These are phyloP conservation scores for Neofusicoccum kwambonambiense DNA, from an alignment of 2,329 filamentous ascomycete species.

Conservation along the genomic window DNA sequence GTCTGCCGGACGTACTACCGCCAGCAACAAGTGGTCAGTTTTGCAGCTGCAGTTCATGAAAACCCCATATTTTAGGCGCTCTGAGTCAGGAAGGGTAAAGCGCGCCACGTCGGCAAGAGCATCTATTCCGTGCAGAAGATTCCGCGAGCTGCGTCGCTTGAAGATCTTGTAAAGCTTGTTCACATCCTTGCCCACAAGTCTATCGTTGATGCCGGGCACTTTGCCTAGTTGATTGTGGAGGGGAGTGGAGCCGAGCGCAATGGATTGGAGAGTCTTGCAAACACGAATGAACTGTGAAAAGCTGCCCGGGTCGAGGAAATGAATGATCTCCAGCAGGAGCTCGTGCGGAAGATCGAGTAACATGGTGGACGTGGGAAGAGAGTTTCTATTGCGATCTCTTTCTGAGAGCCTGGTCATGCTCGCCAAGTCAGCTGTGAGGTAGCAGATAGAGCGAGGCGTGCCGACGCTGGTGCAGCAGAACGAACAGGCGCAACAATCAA, in stretches of 20 bases:
- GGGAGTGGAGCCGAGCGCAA: slow-evolving; percentile 22
- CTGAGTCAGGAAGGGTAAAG: neutral
- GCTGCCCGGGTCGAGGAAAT: slow-evolving; percentile 24
- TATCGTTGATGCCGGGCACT: slow-evolving; percentile 18
- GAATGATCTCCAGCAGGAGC: slow-evolving; percentile 23
- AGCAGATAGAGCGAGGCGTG: neutral
- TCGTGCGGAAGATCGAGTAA: slow-evolving; percentile 25
- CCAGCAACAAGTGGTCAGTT: slow-evolving; percentile 6
- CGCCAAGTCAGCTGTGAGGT: neutral
- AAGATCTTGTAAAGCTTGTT: neutral
- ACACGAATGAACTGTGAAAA: slow-evolving; percentile 25
- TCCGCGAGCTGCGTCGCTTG: neutral
- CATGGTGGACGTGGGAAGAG: slow-evolving; percentile 11
- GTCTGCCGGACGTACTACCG: neutral
- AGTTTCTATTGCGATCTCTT: neutral
- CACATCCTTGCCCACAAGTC: neutral
- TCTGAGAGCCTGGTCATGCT: neutral
- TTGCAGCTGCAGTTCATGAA: slow-evolving; percentile 9
- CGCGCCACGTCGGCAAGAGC: neutral
- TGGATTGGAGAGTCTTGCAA: slow-evolving; percentile 23
- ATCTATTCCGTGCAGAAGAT: slow-evolving; percentile 1
- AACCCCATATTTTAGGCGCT: neutral
- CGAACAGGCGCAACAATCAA: neutral
- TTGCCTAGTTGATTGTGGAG: slow-evolving; percentile 23
- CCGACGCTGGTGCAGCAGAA: neutral